These are phyloP conservation scores for Paraphaeosphaeria minitans DNA, from an alignment of 2,329 filamentous ascomycete genomes.

Conservation along the genomic window DNA sequence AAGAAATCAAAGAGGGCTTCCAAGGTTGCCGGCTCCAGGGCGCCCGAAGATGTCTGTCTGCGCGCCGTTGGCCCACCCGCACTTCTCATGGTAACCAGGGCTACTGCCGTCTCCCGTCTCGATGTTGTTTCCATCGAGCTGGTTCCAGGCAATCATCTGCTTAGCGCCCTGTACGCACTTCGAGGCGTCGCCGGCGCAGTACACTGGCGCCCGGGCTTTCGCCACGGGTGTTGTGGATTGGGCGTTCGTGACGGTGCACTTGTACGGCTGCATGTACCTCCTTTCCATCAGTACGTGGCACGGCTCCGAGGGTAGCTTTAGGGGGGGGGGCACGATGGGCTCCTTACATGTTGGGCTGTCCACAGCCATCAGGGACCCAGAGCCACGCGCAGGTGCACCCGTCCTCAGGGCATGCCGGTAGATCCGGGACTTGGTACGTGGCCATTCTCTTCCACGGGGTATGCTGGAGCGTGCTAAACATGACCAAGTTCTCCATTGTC, in stretches of 20 bases:
- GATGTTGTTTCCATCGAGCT: conserved; percentile 32
- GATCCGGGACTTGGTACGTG: conserved; percentile 45
- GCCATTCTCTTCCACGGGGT: conserved; percentile 49
- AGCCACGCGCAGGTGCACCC: conserved; percentile 52
- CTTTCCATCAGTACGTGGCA: neutral
- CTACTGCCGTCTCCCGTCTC: conserved; percentile 19
- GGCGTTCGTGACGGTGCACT: conserved; percentile 55
- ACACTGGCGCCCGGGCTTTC: conserved; percentile 48
- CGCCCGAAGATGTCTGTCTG: conserved; percentile 33
- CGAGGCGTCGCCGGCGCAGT: conserved; percentile 49
- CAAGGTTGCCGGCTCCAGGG: neutral
- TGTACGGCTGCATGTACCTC: conserved; percentile 57
- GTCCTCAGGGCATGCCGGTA: conserved; percentile 45
- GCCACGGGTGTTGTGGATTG: conserved; percentile 51
- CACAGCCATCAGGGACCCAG: conserved; percentile 49
- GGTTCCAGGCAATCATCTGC: conserved; percentile 58
- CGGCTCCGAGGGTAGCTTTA: neutral
- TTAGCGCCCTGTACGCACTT: conserved; percentile 56
- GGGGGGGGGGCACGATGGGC: neutral
- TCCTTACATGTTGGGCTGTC: conserved; percentile 45
- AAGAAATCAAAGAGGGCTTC: neutral
- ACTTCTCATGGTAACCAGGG: conserved; percentile 32
- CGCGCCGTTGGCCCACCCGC: conserved; percentile 31
- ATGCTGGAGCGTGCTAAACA: conserved; percentile 52
- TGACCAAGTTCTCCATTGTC: conserved; percentile 58